Evolutionary conservation across 2,329 filamentous ascomycete species (phyloP).

Genomic region (Alternaria gaisen): DNA sequence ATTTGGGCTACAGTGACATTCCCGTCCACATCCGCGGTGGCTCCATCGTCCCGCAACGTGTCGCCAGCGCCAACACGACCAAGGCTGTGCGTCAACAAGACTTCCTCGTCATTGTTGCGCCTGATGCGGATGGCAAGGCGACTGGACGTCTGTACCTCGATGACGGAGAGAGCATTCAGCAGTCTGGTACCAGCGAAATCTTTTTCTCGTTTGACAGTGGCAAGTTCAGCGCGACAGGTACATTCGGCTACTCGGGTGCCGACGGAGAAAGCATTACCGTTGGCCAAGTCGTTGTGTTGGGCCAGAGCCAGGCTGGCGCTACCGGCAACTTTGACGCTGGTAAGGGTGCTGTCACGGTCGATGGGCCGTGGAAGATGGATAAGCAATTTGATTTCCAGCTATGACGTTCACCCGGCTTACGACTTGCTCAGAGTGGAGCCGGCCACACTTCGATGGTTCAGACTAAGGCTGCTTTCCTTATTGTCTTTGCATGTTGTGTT

Average conservation of each 20-base stretch:
- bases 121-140: conserved; percentile 69
- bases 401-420: conserved; percentile 4
- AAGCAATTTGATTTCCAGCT: conserved; percentile 33
- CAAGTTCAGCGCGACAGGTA: conserved; percentile 61
- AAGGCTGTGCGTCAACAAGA: conserved; percentile 69
- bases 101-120: conserved; percentile 76
- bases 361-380: conserved; percentile 43
- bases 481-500: neutral
- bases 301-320: conserved; percentile 27
- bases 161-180: conserved; percentile 74
- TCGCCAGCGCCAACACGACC: conserved; percentile 66
- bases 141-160: conserved; percentile 77
- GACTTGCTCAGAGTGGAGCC: neutral
- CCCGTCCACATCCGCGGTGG: conserved; percentile 75
- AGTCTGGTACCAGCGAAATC: conserved; percentile 65
- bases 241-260: conserved; percentile 59
- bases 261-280: conserved; percentile 40
- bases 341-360: conserved; percentile 27
- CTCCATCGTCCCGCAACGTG: conserved; percentile 69
- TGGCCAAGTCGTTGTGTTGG: conserved; percentile 39
- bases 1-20: conserved; percentile 63
- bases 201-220: conserved; percentile 67
- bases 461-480: neutral
- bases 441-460: neutral
- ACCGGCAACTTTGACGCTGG: conserved; percentile 26